phyloP scores from a whole-genome alignment of 116 monocot genomes.

The Zostera marina region DNA sequence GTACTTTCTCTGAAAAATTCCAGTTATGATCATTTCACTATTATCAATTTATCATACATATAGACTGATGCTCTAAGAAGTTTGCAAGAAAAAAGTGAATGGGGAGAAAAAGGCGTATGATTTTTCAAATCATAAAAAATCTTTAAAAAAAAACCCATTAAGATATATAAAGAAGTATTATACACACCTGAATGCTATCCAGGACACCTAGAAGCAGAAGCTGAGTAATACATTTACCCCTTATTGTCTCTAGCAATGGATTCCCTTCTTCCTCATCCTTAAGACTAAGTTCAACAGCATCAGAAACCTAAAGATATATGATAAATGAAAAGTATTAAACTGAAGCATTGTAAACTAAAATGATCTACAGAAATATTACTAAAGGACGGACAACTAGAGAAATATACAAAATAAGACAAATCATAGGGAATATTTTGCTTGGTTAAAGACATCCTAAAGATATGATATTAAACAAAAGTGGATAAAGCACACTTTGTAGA shows the following conservation, averaged over 20 bases:
- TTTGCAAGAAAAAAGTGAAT: background rate
- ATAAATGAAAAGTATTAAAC: background rate
- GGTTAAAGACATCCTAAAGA: too few relatives aligned
- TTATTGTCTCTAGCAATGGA: slow-evolving; percentile 58
- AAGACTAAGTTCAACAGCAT: slow-evolving; percentile 25
- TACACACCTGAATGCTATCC: slow-evolving; percentile 77
- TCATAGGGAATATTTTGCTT: too few relatives aligned
- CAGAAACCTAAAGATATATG: slow-evolving; percentile 25
- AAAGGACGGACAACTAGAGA: too few relatives aligned
- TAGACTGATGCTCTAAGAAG: background rate
- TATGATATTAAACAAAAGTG: too few relatives aligned
- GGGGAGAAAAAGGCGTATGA: background rate
- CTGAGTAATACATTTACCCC: slow-evolving; percentile 91
- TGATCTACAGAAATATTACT: too few relatives aligned
- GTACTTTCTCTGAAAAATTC: slow-evolving; percentile 52
- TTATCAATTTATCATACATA: background rate
- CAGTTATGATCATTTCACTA: background rate
- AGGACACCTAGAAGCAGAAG: slow-evolving; percentile 73
- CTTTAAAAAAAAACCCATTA: background rate
- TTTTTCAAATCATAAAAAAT: background rate
- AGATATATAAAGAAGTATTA: background rate
- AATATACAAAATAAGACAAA: too few relatives aligned
- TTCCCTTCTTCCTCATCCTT: slow-evolving; percentile 39
- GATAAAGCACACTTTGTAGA: too few relatives aligned
- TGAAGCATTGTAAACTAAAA: background rate